Percentiles rank a stretch among this genome's conserved stretches.
phyloP scores from a whole-genome alignment of 352 stramenopile species.

The Blastocystis sp. region DNA sequence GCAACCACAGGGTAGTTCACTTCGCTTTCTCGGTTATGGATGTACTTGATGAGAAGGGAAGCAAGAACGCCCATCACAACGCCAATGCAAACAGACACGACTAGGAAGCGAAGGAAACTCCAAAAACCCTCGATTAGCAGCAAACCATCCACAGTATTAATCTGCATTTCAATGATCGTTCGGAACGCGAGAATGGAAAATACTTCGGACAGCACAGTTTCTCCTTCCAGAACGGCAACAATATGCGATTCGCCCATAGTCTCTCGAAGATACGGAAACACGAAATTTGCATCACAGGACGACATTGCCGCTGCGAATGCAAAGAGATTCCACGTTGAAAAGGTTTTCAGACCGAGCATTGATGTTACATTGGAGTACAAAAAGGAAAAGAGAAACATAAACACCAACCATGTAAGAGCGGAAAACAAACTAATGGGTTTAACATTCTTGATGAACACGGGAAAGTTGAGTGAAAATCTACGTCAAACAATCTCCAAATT shows the following conservation, averaged over 20 bases:
- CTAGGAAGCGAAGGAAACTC: neutral
- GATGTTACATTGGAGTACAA: neutral
- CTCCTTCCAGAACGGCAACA: neutral
- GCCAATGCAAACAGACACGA: neutral
- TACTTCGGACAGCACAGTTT: neutral
- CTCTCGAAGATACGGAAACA: neutral
- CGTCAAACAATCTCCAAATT: neutral
- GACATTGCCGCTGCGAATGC: neutral
- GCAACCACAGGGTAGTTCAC: neutral
- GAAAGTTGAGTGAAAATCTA: neutral
- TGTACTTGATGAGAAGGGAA: neutral
- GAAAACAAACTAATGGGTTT: neutral
- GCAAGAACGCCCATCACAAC: neutral
- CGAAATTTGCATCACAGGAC: neutral
- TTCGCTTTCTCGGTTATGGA: neutral
- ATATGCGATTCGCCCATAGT: neutral
- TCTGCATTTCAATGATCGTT: neutral
- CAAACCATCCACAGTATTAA: neutral
- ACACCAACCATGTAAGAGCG: neutral
- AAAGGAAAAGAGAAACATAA: conserved; percentile 24
- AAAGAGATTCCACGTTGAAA: neutral
- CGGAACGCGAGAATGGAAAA: neutral
- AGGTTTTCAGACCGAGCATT: neutral
- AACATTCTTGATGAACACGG: neutral
- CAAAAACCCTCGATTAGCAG: neutral